These are phyloP conservation scores for Calvatia gigantea DNA, from an alignment of 768 basidiomycete species.

Conservation along the genomic window DNA sequence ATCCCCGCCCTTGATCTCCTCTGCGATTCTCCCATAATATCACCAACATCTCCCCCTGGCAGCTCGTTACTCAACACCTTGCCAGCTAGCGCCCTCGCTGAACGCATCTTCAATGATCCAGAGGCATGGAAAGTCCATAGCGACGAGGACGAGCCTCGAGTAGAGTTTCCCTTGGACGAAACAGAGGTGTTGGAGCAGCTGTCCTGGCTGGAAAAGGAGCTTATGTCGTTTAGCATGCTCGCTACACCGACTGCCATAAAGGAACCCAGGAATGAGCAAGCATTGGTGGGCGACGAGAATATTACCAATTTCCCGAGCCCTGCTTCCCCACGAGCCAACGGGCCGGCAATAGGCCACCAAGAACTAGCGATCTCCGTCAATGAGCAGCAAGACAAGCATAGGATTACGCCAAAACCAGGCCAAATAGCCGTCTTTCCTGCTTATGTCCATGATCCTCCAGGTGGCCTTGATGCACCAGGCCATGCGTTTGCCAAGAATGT, in stretches of 20 bases:
- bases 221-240: constrained; percentile 24
- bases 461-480: not conserved
- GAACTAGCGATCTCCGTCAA: not conserved
- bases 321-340: not conserved
- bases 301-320: constrained; percentile 12
- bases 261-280: not conserved
- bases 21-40: not conserved
- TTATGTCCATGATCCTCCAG: not conserved
- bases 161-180: constrained; percentile 13
- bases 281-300: constrained; percentile 2
- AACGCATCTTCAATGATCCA: constrained; percentile 41
- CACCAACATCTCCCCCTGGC: not conserved
- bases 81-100: constrained; percentile 37
- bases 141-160: constrained; percentile 19
- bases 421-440: not conserved
- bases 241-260: constrained; percentile 1
- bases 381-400: not conserved
- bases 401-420: not conserved
- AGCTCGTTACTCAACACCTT: not conserved
- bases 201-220: constrained; percentile 32
- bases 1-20: not conserved
- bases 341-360: not conserved
- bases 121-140: constrained; percentile 34
- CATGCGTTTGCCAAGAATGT: not conserved
- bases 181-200: constrained; percentile 23